Evolutionary conservation across 2,329 filamentous ascomycete genomes (phyloP).

Genomic region (Venturia effusa): DNA sequence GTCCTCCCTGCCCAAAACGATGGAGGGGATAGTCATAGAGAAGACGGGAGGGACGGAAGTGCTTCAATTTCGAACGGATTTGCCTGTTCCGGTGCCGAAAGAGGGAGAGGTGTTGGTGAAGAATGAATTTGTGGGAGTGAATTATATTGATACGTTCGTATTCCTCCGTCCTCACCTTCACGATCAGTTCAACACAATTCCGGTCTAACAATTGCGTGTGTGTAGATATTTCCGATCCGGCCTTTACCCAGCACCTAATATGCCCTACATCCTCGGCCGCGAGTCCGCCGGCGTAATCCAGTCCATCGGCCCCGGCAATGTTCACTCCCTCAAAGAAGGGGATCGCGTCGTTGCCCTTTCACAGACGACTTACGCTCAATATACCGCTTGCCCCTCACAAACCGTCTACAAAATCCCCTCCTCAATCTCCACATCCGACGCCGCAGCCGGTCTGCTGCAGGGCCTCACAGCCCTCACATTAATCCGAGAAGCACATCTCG

Average conservation of each 20-base stretch:
- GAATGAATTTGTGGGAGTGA: conserved; percentile 71
- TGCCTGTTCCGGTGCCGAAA: conserved; percentile 57
- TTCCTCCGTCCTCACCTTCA: not conserved
- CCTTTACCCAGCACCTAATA: conserved; percentile 57
- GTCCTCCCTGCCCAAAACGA: conserved; percentile 49
- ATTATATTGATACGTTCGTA: conserved; percentile 72
- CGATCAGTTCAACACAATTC: too few species aligned
- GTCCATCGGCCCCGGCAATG: conserved; percentile 42
- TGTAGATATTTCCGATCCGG: conserved; percentile 71
- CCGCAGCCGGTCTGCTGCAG: conserved; percentile 63
- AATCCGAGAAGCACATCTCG: conserved; percentile 59
- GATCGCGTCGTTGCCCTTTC: conserved; percentile 63
- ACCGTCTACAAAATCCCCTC: conserved; percentile 54
- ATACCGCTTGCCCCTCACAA: conserved; percentile 41
- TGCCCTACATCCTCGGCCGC: conserved; percentile 68
- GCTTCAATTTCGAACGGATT: conserved; percentile 56
- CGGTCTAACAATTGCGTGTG: not conserved
- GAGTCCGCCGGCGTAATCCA: conserved; percentile 67
- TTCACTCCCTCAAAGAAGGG: conserved; percentile 49
- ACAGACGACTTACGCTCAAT: conserved; percentile 46
- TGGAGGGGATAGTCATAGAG: conserved; percentile 63
- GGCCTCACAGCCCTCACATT: conserved; percentile 75
- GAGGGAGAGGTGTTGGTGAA: conserved; percentile 69
- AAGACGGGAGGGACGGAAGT: conserved; percentile 64
- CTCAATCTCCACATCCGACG: conserved; percentile 48